Conservation (phyloP, 106 monocot genomes). For the Dendrobium officinale region DNA sequence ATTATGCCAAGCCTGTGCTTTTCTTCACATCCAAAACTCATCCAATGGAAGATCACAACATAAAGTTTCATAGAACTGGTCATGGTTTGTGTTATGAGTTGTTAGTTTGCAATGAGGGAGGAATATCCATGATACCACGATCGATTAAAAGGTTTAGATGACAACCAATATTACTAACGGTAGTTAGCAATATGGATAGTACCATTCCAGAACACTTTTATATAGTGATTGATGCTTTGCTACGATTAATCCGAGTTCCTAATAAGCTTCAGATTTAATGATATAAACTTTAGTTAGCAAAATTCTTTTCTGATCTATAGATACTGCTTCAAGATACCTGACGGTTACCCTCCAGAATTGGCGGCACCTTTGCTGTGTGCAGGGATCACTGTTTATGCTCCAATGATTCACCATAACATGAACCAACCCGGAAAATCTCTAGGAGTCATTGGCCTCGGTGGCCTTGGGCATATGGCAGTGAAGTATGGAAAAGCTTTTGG, state of each 20-base stretch:
- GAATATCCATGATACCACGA: background rate
- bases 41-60: background rate
- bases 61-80: background rate
- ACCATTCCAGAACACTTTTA: background rate
- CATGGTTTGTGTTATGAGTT: background rate
- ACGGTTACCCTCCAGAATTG: slow-evolving; percentile 51
- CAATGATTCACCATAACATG: slow-evolving; percentile 81
- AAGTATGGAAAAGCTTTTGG: slow-evolving; percentile 96
- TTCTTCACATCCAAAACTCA: background rate
- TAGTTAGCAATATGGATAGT: background rate
- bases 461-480: slow-evolving; percentile 88
- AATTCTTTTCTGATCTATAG: slow-evolving; percentile 16
- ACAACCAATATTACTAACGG: background rate
- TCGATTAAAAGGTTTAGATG: background rate
- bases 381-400: slow-evolving; percentile 81
- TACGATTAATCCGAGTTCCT: background rate
- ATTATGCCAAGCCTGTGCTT: background rate
- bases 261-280: background rate
- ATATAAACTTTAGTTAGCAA: background rate
- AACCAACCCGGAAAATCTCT: slow-evolving; percentile 91
- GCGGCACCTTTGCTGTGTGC: slow-evolving; percentile 88
- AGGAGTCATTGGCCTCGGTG: slow-evolving; percentile 86
- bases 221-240: background rate
- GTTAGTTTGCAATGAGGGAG: background rate
- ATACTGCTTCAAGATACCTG: slow-evolving; percentile 76